Evolutionary conservation across 2,329 filamentous ascomycete species (phyloP).

Genomic region (Ceratocystis diversiconidia): DNA sequence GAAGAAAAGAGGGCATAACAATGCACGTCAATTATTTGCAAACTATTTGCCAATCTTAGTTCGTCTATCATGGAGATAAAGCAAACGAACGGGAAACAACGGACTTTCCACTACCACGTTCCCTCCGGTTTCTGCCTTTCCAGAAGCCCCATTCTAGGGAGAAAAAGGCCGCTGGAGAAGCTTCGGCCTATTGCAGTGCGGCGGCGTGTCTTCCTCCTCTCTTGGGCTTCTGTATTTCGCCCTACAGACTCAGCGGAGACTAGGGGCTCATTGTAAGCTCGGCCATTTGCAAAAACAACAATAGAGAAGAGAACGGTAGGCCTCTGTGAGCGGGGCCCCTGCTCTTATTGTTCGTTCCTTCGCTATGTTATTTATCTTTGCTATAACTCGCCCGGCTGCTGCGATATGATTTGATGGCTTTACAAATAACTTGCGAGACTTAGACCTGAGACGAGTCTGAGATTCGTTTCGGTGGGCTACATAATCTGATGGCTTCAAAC

Average conservation of each 20-base stretch:
- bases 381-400: background rate
- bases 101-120: background rate
- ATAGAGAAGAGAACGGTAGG: background rate
- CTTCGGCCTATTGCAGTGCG: background rate
- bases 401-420: background rate
- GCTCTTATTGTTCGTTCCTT: slow-evolving; percentile 1
- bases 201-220: background rate
- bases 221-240: background rate
- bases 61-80: background rate
- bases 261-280: background rate
- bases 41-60: background rate
- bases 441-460: slow-evolving; percentile 1
- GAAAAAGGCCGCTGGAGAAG: background rate
- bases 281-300: background rate
- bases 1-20: too few relatives aligned
- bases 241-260: background rate
- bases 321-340: background rate
- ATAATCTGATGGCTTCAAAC: background rate
- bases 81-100: background rate
- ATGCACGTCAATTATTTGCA: background rate
- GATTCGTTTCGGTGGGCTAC: background rate
- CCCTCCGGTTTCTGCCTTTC: background rate
- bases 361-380: background rate
- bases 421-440: background rate
- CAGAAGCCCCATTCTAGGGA: background rate